Percentiles rank a stretch among this genome's conserved stretches.
Conservation (phyloP, 805 yeast species). For the Pichia sporocuriosa region DNA sequence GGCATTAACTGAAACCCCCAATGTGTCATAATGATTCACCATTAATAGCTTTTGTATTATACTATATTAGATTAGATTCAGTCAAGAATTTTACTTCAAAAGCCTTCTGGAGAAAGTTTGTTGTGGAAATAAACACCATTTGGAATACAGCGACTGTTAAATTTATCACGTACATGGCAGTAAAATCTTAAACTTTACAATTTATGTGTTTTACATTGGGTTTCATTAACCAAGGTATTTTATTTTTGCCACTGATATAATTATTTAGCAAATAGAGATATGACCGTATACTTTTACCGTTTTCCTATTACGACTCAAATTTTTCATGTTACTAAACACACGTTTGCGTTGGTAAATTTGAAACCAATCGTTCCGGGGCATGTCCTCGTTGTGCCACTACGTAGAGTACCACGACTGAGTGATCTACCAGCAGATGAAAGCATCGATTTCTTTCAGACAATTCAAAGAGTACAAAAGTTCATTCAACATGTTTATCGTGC, state of each 20-base stretch:
- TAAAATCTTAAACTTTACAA: too few species aligned
- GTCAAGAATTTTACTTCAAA: too few species aligned
- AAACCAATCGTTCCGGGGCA: constrained; percentile 95
- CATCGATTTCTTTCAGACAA: constrained; percentile 67
- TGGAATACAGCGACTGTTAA: too few species aligned
- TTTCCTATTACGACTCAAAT: constrained; percentile 54
- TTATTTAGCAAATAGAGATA: background rate
- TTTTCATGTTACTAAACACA: constrained; percentile 47
- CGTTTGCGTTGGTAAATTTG: constrained; percentile 84
- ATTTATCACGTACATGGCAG: too few species aligned
- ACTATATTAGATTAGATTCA: too few species aligned
- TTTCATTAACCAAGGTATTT: too few species aligned
- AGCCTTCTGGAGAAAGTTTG: too few species aligned
- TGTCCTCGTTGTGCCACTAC: constrained; percentile 77
- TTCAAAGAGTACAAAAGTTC: constrained; percentile 65
- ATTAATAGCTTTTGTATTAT: too few species aligned
- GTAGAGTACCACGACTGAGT: constrained; percentile 58
- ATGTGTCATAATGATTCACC: constrained; percentile 50
- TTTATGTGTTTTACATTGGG: too few species aligned
- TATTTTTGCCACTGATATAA: too few species aligned
- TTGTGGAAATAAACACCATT: too few species aligned
- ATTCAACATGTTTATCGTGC: constrained; percentile 65
- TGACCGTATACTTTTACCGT: constrained; percentile 39
- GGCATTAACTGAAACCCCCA: constrained; percentile 51
- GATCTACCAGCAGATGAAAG: constrained; percentile 70